Base-by-base conservation (phyloP, 371 early-diverging fungal species). In the Cladochytrium tenue region DNA sequence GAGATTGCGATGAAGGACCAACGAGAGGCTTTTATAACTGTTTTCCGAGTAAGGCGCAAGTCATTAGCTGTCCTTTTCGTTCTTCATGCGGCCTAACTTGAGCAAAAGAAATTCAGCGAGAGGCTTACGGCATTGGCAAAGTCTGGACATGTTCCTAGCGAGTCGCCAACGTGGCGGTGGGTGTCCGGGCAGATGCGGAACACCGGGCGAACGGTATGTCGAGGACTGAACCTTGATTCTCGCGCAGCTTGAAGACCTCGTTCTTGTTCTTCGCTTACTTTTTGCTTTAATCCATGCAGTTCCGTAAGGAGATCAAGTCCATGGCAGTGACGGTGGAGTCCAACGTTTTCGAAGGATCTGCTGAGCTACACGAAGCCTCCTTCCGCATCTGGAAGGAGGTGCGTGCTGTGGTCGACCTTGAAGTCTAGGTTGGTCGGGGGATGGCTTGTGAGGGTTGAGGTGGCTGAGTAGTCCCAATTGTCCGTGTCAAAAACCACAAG, bases 111-210 rank as follows among this genome's bases (percentile, higher is more conserved):
- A n/a, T n/a, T n/a, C n/a, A n/a, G n/a, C n/a, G n/a, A n/a, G n/a
- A n/a, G n/a, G n/a, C n/a, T n/a, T n/a, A n/a, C n/a, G n/a, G n/a
- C n/a, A n/a, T n/a, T n/a, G n/a, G n/a, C n/a, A n/a, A n/a, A n/a
- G n/a, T n/a, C n/a, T n/a, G n/a, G n/a, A n/a, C n/a, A 76, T 69
- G 81, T 58, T 65, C 81, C 79, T 7, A 78, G 79, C 23, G 57
- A 76, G 2, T 76, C 82, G 32, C 81, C 81, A 58, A 80, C 80
- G 35, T 88, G 85, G 72, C 82, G 89, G 67, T 94, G 92, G 90
- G 81, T 90, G 4, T 71, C 83, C 72, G 93, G 95, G 26, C 89
- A 90, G 83, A 92, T 89, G 80, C 85, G 88, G 71, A 92, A 92
- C 70, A 82, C 92, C 60, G 84, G 90, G 62, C 88, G 94, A 66